Evolutionary conservation across 306 rosid genomes (phyloP).

Genomic region (Chamaecrista fasciculata): DNA sequence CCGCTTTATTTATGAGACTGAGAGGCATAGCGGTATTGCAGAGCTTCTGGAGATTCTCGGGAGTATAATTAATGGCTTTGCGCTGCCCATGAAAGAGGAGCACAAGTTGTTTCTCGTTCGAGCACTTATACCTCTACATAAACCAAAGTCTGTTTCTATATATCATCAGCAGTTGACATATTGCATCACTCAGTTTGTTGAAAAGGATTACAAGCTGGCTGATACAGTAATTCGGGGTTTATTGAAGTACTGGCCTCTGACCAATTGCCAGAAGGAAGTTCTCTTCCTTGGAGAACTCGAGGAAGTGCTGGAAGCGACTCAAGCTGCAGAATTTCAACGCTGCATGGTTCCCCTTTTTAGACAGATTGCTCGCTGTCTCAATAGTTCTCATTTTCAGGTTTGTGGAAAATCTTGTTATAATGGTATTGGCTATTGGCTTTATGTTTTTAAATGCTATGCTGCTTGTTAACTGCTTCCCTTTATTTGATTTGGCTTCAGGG

Average conservation of each 20-base stretch:
- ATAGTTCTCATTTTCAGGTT: conserved; percentile 93
- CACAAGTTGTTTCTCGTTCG: conserved; percentile 93
- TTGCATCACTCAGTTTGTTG: conserved; percentile 93
- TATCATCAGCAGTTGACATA: conserved; percentile 95
- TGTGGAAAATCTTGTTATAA: conserved; percentile 27
- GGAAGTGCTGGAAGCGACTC: conserved; percentile 96
- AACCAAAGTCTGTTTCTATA: conserved; percentile 60
- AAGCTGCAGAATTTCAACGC: conserved; percentile 81
- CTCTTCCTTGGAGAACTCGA: conserved; percentile 96
- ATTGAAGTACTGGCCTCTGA: conserved; percentile 93
- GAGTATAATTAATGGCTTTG: conserved; percentile 94
- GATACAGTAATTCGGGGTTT: conserved; percentile 88
- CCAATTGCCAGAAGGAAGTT: conserved; percentile 93
- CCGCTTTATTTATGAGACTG: conserved; percentile 87
- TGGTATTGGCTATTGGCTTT: not conserved
- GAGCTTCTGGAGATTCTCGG: conserved; percentile 99
- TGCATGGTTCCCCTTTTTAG: conserved; percentile 95
- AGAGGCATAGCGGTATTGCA: conserved; percentile 79
- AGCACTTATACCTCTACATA: conserved; percentile 90
- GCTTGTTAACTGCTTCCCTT: conserved; percentile 27
- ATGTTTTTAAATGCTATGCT: conserved; percentile 4
- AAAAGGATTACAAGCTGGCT: conserved; percentile 93
- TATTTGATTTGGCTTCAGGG: not conserved
- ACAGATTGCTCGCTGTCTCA: conserved; percentile 92
- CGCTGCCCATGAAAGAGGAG: conserved; percentile 98